Evolutionary conservation across 108 stramenopile species (phyloP).

Genomic region (Pinguiococcus pyrenoidosus): DNA sequence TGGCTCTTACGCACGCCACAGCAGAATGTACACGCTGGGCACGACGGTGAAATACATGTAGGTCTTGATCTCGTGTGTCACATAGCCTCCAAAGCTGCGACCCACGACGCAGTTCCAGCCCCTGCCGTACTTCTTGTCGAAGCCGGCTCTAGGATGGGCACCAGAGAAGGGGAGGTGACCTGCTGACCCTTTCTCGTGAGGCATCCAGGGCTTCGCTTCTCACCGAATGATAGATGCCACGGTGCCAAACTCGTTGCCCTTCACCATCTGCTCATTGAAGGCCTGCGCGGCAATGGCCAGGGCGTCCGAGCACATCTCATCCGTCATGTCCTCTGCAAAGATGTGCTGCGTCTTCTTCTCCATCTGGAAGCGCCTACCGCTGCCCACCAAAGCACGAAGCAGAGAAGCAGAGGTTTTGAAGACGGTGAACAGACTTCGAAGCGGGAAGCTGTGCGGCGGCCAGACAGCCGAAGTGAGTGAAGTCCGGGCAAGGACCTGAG

Average conservation of each 20-base stretch:
- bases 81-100: slow-evolving; percentile 40
- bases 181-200: too few relatives aligned
- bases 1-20: slow-evolving; percentile 28
- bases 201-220: too few relatives aligned
- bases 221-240: too few relatives aligned
- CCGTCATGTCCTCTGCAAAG: slow-evolving; percentile 40
- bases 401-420: too few relatives aligned
- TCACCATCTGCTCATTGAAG: slow-evolving; percentile 30
- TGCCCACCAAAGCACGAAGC: too few relatives aligned
- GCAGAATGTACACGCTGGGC: slow-evolving; percentile 38
- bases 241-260: slow-evolving; percentile 28
- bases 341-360: slow-evolving; percentile 27
- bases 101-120: slow-evolving; percentile 48
- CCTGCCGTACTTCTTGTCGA: slow-evolving; percentile 37
- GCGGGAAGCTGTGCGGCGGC: too few relatives aligned
- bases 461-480: too few relatives aligned
- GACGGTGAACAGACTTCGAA: too few relatives aligned
- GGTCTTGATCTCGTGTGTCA: slow-evolving; percentile 50
- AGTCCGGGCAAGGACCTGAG: too few relatives aligned
- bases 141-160: slow-evolving; percentile 8
- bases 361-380: too few relatives aligned
- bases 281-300: slow-evolving; percentile 29
- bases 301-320: slow-evolving; percentile 37
- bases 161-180: too few relatives aligned
- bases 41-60: slow-evolving; percentile 47